A percentile compares a stretch with the other conserved stretches of the same genome.
Evolutionary conservation across 495 filamentous ascomycete genomes (phyloP).

Genomic region (Tirmania nivea): DNA sequence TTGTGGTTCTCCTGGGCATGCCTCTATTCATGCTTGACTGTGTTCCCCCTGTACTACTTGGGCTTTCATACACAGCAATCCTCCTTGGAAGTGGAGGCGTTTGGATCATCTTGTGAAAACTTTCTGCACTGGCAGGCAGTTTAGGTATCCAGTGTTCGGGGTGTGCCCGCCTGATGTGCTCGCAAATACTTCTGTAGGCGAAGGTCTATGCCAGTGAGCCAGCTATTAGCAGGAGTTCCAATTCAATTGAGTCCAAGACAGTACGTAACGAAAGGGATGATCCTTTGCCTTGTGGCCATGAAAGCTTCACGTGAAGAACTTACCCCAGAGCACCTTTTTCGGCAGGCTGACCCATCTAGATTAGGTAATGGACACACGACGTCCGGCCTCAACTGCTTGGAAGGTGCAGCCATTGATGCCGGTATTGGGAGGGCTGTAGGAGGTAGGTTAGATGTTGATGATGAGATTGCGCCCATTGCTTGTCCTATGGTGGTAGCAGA

Average conservation of each 20-base stretch:
- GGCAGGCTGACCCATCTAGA: slow-evolving; percentile 90
- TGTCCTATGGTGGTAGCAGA: no score
- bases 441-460: no score
- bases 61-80: background rate
- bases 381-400: slow-evolving; percentile 24
- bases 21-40: background rate
- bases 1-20: background rate
- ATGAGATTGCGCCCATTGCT: no score
- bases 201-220: slow-evolving; percentile 9
- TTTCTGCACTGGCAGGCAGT: slow-evolving; percentile 95
- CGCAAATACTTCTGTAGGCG: slow-evolving; percentile 88
- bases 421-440: background rate
- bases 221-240: no score
- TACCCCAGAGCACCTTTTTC: slow-evolving; percentile 92
- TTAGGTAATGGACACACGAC: slow-evolving; percentile 92
- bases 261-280: no score
- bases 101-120: slow-evolving; percentile 35
- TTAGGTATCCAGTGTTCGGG: slow-evolving; percentile 96
- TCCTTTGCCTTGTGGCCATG: slow-evolving; percentile 9
- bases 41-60: background rate
- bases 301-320: slow-evolving; percentile 29
- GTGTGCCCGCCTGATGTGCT: slow-evolving; percentile 94
- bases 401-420: background rate
- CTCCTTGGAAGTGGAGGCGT: background rate
- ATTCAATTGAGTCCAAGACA: no score